Conservation (phyloP, 2,329 filamentous ascomycete genomes). For the Aschersonia sp. region DNA sequence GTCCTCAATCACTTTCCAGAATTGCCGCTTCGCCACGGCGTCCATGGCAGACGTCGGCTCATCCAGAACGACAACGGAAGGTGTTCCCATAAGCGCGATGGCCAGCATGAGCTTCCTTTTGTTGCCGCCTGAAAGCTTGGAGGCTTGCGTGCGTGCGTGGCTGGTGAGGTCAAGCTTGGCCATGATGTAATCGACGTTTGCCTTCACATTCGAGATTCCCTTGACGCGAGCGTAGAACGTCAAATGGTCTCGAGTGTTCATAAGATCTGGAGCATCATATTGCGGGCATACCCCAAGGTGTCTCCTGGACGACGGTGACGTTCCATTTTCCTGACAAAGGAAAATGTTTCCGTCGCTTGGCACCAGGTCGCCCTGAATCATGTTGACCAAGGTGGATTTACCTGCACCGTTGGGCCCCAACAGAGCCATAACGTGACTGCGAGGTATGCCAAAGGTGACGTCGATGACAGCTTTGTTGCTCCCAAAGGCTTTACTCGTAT, state of each 20-base stretch:
- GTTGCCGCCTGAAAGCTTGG: slow-evolving; percentile 69
- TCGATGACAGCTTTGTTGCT: slow-evolving; percentile 63
- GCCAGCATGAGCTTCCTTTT: slow-evolving; percentile 73
- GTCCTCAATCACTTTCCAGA: slow-evolving; percentile 68
- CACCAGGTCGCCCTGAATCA: slow-evolving; percentile 67
- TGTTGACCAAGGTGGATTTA: slow-evolving; percentile 70
- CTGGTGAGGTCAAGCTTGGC: slow-evolving; percentile 55
- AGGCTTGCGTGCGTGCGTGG: slow-evolving; percentile 57
- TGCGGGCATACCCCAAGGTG: slow-evolving; percentile 70
- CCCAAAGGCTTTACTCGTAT: slow-evolving; percentile 63
- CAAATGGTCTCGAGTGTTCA: slow-evolving; percentile 72
- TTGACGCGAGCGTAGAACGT: slow-evolving; percentile 69
- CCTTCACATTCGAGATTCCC: slow-evolving; percentile 53
- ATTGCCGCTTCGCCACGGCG: slow-evolving; percentile 69
- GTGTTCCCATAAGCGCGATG: slow-evolving; percentile 79
- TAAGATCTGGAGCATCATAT: slow-evolving; percentile 68
- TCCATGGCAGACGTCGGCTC: slow-evolving; percentile 78
- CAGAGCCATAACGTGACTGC: slow-evolving; percentile 66
- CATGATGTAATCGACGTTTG: slow-evolving; percentile 61
- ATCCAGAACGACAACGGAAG: slow-evolving; percentile 66
- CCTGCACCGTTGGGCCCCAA: slow-evolving; percentile 78
- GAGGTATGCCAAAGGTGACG: slow-evolving; percentile 60
- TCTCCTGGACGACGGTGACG: slow-evolving; percentile 40
- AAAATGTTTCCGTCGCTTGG: slow-evolving; percentile 53
- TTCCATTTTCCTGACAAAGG: slow-evolving; percentile 56